Evolutionary conservation across 768 basidiomycete genomes (phyloP), one percentile per base, ranked within the genome.

Genomic region (Hericium coralloides): DNA sequence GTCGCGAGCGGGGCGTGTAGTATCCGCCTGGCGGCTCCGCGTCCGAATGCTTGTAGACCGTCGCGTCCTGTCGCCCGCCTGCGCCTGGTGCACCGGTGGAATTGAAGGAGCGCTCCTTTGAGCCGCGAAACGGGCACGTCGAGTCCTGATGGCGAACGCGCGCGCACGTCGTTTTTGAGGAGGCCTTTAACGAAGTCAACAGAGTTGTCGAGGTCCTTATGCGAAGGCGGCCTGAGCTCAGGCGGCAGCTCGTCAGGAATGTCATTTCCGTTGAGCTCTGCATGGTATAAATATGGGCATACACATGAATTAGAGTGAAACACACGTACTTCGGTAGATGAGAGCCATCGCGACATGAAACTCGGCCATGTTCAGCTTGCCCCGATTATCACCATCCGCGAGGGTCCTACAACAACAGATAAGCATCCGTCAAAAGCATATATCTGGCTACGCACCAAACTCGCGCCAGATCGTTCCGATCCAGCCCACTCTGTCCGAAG

Each of bases 301-400:
- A 49, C 14, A 31, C 10, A 31, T 14, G n/a, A 14, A 10, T 31
- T 12, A 45, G 38, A 6, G 23, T 56, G 25, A 20, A 53, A 25
- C 49, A 59, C 25, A 81, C 90, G 64, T 73, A 98, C 95, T 80
- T 67, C 97, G 85, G 72, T 94, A 98, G 66, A 99, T 98, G 55
- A 98, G 76, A 53, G 91, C 93, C 95, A 99, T 99, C 0, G 97
- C 97, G 58, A 98, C 90, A 68, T 98, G 93, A 69, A 99, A 99
- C 68, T 98, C 97, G 14, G 91, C 88, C 25, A 95, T 75, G 63
- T 97, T 98, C 50, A 98, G 81, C 70, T 94, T 97, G 22, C 97
- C 97, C 22, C 93, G 85, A 71, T 98, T 92, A 59, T 95, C 89
- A 39, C 82, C 79, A 70, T 99, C 97, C 18, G 95, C 92, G 6